Evolutionary conservation across 2,329 filamentous ascomycete species (phyloP).

Genomic region (Epichloe sibirici): DNA sequence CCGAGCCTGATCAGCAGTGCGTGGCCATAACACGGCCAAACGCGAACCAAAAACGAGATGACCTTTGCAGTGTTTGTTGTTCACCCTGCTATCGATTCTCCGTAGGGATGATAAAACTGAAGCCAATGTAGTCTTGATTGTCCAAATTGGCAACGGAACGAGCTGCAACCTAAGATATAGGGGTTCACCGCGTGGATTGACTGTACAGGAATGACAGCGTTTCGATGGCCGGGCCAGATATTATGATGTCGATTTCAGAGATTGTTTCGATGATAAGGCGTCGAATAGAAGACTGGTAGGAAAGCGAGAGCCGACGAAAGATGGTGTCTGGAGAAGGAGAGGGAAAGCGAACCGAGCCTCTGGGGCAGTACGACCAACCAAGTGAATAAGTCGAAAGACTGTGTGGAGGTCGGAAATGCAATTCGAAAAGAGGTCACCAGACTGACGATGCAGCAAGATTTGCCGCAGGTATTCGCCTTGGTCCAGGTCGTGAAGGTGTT

Average conservation of each 20-base stretch:
- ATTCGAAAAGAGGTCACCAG: neutral
- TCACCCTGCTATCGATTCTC: neutral
- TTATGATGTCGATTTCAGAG: neutral
- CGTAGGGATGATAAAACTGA: neutral
- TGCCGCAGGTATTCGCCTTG: neutral
- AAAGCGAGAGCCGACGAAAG: neutral
- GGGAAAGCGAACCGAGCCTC: neutral
- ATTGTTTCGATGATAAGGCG: neutral
- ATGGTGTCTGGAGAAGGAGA: neutral
- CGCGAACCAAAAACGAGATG: neutral
- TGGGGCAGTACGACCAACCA: neutral
- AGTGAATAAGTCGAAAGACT: neutral
- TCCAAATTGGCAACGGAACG: neutral
- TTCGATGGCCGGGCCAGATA: neutral
- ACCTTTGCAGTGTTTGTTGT: neutral
- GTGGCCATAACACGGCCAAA: constrained; percentile 1
- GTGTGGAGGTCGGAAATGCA: neutral
- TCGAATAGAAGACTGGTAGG: neutral
- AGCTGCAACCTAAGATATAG: neutral
- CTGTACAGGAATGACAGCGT: neutral
- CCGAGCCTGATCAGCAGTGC: neutral
- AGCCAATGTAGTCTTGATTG: neutral
- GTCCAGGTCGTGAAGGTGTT: neutral
- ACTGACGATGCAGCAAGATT: neutral
- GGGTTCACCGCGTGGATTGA: neutral